A percentile compares a stretch with the other conserved stretches of the same genome.
Conservation (phyloP, 495 filamentous ascomycete species). For the Aspergillus bertholletiae region DNA sequence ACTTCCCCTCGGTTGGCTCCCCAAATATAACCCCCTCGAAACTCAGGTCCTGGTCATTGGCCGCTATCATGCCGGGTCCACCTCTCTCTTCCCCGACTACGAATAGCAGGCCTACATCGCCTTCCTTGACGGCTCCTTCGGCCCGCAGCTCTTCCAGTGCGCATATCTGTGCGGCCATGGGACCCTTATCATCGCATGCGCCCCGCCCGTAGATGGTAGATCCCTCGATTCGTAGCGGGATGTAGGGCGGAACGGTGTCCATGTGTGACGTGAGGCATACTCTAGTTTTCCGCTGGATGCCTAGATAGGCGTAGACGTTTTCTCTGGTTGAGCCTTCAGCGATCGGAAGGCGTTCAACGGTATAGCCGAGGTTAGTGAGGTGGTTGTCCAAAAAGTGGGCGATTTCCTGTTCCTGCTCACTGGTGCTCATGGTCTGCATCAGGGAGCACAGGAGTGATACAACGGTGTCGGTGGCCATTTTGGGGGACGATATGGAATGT, state of each 20-base stretch:
- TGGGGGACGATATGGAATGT: too few relatives aligned
- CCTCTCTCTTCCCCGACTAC: conserved; percentile 75
- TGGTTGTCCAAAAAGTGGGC: conserved; percentile 20
- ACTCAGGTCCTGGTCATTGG: conserved; percentile 25
- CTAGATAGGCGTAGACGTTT: conserved; percentile 25
- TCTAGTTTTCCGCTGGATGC: conserved; percentile 10
- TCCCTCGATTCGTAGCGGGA: conserved; percentile 42
- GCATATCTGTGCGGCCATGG: conserved; percentile 67
- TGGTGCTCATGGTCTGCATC: conserved; percentile 25
- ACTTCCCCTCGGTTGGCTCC: conserved; percentile 76
- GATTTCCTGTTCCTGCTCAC: conserved; percentile 26
- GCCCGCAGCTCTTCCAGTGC: conserved; percentile 43
- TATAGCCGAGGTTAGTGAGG: conserved; percentile 21
- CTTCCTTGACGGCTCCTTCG: conserved; percentile 15
- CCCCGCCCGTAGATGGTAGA: conserved; percentile 64
- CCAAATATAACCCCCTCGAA: conserved; percentile 64
- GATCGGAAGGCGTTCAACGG: conserved; percentile 29
- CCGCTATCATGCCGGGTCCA: conserved; percentile 67
- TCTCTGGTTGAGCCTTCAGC: conserved; percentile 16
- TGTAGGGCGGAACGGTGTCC: conserved; percentile 57
- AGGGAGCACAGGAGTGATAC: conserved; percentile 18
- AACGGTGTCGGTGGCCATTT: conserved; percentile 2
- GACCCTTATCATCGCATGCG: conserved; percentile 78
- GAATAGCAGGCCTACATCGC: conserved; percentile 62
- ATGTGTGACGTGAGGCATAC: conserved; percentile 67